Conservation (phyloP, 768 basidiomycete species). For the Porpolomopsis calyptriformis region DNA sequence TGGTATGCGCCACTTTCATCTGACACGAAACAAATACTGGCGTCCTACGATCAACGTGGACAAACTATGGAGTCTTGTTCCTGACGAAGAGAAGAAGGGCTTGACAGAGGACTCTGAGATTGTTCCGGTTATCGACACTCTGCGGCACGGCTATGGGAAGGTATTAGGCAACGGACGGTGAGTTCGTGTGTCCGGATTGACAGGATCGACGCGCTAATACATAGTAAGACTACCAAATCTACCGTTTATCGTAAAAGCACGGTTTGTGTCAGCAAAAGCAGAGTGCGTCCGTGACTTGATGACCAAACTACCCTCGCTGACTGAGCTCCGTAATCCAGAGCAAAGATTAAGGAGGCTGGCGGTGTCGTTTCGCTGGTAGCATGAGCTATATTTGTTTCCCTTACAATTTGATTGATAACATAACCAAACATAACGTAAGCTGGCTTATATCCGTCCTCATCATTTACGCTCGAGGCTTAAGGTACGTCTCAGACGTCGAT, state of each 20-base stretch:
- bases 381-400: slow-evolving; percentile 41
- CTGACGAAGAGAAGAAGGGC: slow-evolving; percentile 70
- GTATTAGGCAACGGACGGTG: slow-evolving; percentile 90
- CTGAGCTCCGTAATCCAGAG: slow-evolving; percentile 21
- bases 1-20: slow-evolving; percentile 99
- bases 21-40: slow-evolving; percentile 86
- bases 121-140: slow-evolving; percentile 91
- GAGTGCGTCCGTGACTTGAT: slow-evolving; percentile 38
- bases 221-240: slow-evolving; percentile 62
- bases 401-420: too few relatives aligned
- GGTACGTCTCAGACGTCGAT: slow-evolving; percentile 5
- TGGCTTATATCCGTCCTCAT: background rate
- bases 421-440: background rate
- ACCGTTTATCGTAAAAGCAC: slow-evolving; percentile 97
- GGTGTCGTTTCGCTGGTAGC: slow-evolving; percentile 91
- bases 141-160: slow-evolving; percentile 79
- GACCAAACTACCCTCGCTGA: background rate
- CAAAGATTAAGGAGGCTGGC: slow-evolving; percentile 86
- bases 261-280: slow-evolving; percentile 82
- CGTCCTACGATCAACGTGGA: slow-evolving; percentile 97
- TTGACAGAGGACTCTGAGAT: slow-evolving; percentile 64
- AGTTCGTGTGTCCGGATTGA: slow-evolving; percentile 23
- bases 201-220: background rate
- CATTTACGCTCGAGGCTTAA: background rate
- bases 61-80: slow-evolving; percentile 90